Percentiles rank a stretch among this genome's conserved stretches.
phyloP scores from a whole-genome alignment of 306 rosid genomes.

The Cucumis sativus region DNA sequence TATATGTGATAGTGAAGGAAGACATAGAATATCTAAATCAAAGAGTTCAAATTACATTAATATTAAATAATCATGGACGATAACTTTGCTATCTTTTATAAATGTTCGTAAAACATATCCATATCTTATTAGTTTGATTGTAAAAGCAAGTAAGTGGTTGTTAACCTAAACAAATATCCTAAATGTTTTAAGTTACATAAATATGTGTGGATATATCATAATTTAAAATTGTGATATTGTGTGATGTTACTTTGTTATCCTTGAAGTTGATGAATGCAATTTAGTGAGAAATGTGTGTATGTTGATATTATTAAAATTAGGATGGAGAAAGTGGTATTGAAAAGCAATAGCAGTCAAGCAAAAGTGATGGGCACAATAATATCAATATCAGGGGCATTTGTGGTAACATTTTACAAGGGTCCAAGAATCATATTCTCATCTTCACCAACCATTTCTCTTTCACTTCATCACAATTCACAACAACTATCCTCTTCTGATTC shows the following conservation, averaged over 20 bases:
- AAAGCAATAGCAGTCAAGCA: constrained; percentile 54
- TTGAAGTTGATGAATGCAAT: background rate
- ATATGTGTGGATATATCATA: too few relatives aligned
- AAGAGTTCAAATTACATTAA: too few relatives aligned
- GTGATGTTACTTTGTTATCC: background rate
- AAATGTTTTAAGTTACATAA: too few relatives aligned
- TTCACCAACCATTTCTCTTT: constrained; percentile 23
- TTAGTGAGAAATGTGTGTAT: background rate
- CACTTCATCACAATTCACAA: constrained; percentile 1
- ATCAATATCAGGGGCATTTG: constrained; percentile 80
- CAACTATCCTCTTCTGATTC: constrained; percentile 21
- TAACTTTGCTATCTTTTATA: too few relatives aligned
- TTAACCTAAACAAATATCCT: too few relatives aligned
- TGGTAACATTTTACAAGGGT: constrained; percentile 70
- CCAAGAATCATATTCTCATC: constrained; percentile 33
- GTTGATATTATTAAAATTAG: constrained; percentile 3
- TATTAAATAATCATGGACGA: too few relatives aligned
- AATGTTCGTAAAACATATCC: too few relatives aligned
- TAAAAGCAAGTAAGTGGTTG: too few relatives aligned
- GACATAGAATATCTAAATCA: too few relatives aligned
- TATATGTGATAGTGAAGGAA: too few relatives aligned
- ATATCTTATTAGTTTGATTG: too few relatives aligned
- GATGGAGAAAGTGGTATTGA: constrained; percentile 56
- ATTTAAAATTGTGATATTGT: too few relatives aligned
- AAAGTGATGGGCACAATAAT: constrained; percentile 66